phyloP scores from a whole-genome alignment of 805 yeast species.

The Millerago galiae region DNA sequence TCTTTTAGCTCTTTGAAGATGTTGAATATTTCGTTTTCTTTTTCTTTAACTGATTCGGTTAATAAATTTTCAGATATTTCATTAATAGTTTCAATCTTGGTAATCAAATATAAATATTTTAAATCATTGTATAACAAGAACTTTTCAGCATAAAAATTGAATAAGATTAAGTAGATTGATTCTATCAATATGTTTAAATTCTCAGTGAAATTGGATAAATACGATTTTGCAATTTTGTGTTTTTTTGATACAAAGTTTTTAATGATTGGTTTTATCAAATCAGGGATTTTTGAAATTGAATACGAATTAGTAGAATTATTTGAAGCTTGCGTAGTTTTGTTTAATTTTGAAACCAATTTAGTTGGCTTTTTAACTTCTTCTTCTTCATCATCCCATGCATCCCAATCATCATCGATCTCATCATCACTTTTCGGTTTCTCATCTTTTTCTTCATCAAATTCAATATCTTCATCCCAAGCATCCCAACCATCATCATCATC shows the following conservation, averaged over 20 bases:
- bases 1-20: slow-evolving; percentile 9
- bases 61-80: slow-evolving; percentile 34
- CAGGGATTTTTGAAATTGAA: slow-evolving; percentile 8
- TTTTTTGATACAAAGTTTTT: slow-evolving; percentile 13
- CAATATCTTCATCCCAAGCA: slow-evolving; percentile 13
- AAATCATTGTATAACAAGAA: slow-evolving; percentile 20
- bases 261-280: slow-evolving; percentile 8
- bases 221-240: slow-evolving; percentile 5
- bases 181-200: slow-evolving; percentile 15
- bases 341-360: slow-evolving; percentile 16
- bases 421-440: background rate
- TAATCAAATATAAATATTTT: slow-evolving; percentile 3
- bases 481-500: slow-evolving; percentile 10
- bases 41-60: slow-evolving; percentile 6
- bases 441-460: slow-evolving; percentile 20
- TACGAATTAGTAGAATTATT: too few relatives aligned
- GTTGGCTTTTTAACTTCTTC: slow-evolving; percentile 7
- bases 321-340: slow-evolving; percentile 8
- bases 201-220: slow-evolving; percentile 7
- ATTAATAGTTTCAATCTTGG: slow-evolving; percentile 25
- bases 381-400: slow-evolving; percentile 20
- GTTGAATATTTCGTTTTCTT: slow-evolving; percentile 8
- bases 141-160: slow-evolving; percentile 10
- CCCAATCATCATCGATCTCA: slow-evolving; percentile 16
- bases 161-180: slow-evolving; percentile 14